These are phyloP conservation scores for Backusella liffmaniae DNA, from an alignment of 192 early-diverging fungal genomes.

Conservation along the genomic window DNA sequence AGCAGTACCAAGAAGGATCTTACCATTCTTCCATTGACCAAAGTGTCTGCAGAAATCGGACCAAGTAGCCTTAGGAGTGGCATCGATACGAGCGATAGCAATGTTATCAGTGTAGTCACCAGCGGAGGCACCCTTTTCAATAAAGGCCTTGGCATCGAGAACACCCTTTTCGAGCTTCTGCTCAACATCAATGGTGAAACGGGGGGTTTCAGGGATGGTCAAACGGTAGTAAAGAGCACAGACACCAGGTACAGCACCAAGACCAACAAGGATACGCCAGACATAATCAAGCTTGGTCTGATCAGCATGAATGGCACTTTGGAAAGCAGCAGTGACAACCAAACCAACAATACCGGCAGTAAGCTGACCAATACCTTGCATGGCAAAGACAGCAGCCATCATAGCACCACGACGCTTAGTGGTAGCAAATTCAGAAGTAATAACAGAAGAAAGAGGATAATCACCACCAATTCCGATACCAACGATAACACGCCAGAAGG, in stretches of 20 bases:
- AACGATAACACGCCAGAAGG: constrained; percentile 88
- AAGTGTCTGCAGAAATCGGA: constrained; percentile 69
- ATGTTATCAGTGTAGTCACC: constrained; percentile 44
- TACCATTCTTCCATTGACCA: constrained; percentile 76
- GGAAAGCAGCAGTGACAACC: constrained; percentile 70
- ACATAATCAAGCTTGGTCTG: constrained; percentile 73
- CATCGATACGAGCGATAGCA: constrained; percentile 27
- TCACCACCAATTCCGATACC: constrained; percentile 96
- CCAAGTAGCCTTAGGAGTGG: constrained; percentile 40
- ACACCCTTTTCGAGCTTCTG: constrained; percentile 69
- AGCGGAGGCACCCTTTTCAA: constrained; percentile 41
- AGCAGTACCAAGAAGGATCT: constrained; percentile 75
- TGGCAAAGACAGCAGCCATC: constrained; percentile 89
- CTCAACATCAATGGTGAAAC: constrained; percentile 72
- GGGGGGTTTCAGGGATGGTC: constrained; percentile 94
- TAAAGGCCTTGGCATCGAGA: constrained; percentile 43
- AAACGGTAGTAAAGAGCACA: constrained; percentile 88
- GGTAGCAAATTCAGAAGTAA: constrained; percentile 91
- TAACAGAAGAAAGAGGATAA: constrained; percentile 93
- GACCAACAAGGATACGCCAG: constrained; percentile 87
- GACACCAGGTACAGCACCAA: constrained; percentile 82
- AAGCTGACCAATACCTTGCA: constrained; percentile 91
- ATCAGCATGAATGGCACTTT: constrained; percentile 63
- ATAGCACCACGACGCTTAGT: constrained; percentile 83
- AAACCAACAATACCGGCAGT: constrained; percentile 76